Evolutionary conservation across 805 yeast species (phyloP).

Genomic region (Yarrowia sp.): DNA sequence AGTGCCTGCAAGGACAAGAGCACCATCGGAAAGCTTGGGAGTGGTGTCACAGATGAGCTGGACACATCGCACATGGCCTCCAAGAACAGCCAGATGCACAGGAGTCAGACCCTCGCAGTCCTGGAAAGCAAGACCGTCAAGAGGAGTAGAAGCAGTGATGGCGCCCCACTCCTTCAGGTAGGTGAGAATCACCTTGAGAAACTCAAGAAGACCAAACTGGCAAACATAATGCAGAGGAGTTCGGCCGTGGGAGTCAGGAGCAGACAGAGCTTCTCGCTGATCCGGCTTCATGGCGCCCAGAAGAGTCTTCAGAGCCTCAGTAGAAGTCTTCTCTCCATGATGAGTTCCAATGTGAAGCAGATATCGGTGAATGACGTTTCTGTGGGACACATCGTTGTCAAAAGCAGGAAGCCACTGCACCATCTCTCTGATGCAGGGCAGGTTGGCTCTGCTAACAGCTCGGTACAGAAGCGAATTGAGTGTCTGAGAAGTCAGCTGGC

Average conservation of each 20-base stretch:
- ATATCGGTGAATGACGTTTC: conserved; percentile 24
- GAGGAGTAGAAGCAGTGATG: conserved; percentile 28
- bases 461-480: conserved; percentile 15
- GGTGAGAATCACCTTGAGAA: conserved; percentile 56
- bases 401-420: conserved; percentile 9
- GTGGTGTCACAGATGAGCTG: conserved; percentile 50
- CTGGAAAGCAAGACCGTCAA: conserved; percentile 33
- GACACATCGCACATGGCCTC: conserved; percentile 77
- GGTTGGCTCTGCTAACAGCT: conserved; percentile 11
- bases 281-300: not conserved
- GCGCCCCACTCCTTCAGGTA: conserved; percentile 57
- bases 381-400: not conserved
- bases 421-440: conserved; percentile 15
- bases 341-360: conserved; percentile 17
- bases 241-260: conserved; percentile 71
- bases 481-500: conserved; percentile 6
- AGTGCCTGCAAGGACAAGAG: not conserved
- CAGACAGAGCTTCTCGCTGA: conserved; percentile 43
- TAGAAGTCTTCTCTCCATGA: not conserved
- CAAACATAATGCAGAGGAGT: conserved; percentile 90
- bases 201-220: conserved; percentile 74
- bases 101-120: conserved; percentile 81
- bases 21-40: conserved; percentile 34
- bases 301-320: not conserved
- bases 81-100: conserved; percentile 75